Evolutionary conservation across 306 rosid species (phyloP).

Genomic region (Benincasa hispida): DNA sequence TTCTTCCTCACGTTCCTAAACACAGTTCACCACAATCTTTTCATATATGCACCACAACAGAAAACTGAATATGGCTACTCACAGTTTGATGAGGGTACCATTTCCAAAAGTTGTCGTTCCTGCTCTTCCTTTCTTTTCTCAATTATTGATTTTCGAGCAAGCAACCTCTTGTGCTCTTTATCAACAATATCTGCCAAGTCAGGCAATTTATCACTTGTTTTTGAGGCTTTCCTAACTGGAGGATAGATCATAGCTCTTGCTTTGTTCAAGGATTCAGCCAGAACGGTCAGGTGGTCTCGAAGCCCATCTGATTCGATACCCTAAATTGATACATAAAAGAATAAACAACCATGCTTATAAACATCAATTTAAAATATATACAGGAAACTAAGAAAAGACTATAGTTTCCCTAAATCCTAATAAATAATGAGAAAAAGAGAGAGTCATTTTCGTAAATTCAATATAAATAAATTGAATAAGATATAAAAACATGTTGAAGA

Average conservation of each 20-base stretch:
- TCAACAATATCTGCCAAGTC: conserved; percentile 56
- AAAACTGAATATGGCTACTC: neutral
- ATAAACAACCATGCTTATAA: neutral
- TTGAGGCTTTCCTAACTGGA: conserved; percentile 43
- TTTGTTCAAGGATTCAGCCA: conserved; percentile 65
- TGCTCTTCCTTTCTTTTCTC: conserved; percentile 96
- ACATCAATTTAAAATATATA: neutral
- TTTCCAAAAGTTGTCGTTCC: conserved; percentile 84
- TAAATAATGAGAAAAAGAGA: neutral
- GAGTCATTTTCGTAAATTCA: neutral
- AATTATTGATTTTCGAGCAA: conserved; percentile 85
- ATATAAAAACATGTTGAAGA: neutral
- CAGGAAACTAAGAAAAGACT: neutral
- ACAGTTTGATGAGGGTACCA: conserved; percentile 28
- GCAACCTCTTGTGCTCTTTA: conserved; percentile 87
- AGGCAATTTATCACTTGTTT: conserved; percentile 50
- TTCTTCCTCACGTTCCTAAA: conserved; percentile 84
- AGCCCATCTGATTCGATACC: conserved; percentile 72
- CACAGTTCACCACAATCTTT: neutral
- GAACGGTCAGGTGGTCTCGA: conserved; percentile 50
- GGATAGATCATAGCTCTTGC: conserved; percentile 70
- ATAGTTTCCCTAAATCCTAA: neutral
- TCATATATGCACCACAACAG: neutral
- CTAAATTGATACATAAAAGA: conserved; percentile 23
- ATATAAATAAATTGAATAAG: neutral